Evolutionary conservation across 805 yeast species (phyloP).

Genomic region (Pichia occidentalis): DNA sequence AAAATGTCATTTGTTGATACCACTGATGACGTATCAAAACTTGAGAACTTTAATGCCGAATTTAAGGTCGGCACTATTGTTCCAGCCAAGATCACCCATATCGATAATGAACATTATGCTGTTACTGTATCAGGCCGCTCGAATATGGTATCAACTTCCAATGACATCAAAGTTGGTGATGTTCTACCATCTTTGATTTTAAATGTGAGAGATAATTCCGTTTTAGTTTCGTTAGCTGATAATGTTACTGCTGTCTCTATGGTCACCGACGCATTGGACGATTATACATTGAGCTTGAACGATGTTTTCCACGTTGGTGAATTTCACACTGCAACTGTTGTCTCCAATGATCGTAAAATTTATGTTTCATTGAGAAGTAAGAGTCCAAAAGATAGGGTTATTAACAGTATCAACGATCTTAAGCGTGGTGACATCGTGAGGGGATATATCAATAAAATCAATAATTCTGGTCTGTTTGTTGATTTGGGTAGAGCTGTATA

Average conservation of each 20-base stretch:
- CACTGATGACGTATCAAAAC: slow-evolving; percentile 43
- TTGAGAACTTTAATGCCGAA: slow-evolving; percentile 44
- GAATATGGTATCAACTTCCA: slow-evolving; percentile 33
- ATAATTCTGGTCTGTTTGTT: slow-evolving; percentile 73
- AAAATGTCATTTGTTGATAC: slow-evolving; percentile 60
- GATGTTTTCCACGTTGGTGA: slow-evolving; percentile 45
- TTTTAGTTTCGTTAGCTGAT: slow-evolving; percentile 64
- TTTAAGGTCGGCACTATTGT: slow-evolving; percentile 72
- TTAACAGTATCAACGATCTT: slow-evolving; percentile 46
- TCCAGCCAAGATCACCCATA: slow-evolving; percentile 45
- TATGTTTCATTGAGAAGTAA: slow-evolving; percentile 57
- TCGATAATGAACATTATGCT: slow-evolving; percentile 46
- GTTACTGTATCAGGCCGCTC: slow-evolving; percentile 36
- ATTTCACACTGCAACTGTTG: slow-evolving; percentile 51
- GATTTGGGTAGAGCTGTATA: slow-evolving; percentile 62
- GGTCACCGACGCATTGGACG: slow-evolving; percentile 72
- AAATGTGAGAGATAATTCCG: slow-evolving; percentile 50
- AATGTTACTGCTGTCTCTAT: slow-evolving; percentile 57
- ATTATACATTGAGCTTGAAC: slow-evolving; percentile 49
- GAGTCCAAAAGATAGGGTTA: slow-evolving; percentile 44
- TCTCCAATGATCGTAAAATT: slow-evolving; percentile 47
- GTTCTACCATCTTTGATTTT: slow-evolving; percentile 56
- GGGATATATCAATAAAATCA: slow-evolving; percentile 74
- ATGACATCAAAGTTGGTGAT: slow-evolving; percentile 49
- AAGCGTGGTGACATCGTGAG: slow-evolving; percentile 65